Evolutionary conservation across 371 early-diverging fungal genomes (phyloP).

Genomic region (Actinomucor elegans): DNA sequence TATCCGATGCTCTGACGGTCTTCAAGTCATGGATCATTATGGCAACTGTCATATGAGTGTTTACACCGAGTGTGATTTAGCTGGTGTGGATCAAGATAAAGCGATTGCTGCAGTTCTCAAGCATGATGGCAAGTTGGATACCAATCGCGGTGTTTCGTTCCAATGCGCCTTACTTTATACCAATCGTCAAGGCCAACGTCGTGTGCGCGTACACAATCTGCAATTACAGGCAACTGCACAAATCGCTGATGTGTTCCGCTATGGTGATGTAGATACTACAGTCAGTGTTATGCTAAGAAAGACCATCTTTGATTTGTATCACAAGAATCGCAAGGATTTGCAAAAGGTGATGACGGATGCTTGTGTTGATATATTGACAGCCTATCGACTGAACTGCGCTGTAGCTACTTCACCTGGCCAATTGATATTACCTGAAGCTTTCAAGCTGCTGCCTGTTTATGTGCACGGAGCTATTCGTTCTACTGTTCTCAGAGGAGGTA

Average conservation of each 20-base stretch:
- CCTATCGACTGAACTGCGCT: conserved; percentile 93
- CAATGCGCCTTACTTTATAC: conserved; percentile 95
- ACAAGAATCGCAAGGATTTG: conserved; percentile 71
- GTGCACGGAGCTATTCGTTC: conserved; percentile 81
- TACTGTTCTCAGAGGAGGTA: conserved; percentile 72
- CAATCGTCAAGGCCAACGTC: conserved; percentile 80
- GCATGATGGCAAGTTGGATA: conserved; percentile 91
- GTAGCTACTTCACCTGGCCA: conserved; percentile 89
- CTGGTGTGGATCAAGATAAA: conserved; percentile 88
- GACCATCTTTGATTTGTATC: conserved; percentile 75
- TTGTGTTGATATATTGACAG: conserved; percentile 86
- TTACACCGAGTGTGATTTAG: conserved; percentile 89
- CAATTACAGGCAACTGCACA: conserved; percentile 76
- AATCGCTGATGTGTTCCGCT: conserved; percentile 87
- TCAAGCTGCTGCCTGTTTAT: conserved; percentile 94
- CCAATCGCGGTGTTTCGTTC: conserved; percentile 80
- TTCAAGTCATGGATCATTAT: conserved; percentile 87
- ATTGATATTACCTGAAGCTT: conserved; percentile 94
- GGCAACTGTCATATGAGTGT: conserved; percentile 96
- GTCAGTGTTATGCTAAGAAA: conserved; percentile 82
- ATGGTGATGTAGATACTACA: conserved; percentile 90
- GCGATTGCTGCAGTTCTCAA: conserved; percentile 84
- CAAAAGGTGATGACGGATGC: conserved; percentile 84
- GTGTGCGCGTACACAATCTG: conserved; percentile 90
- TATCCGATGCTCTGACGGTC: conserved; percentile 87